Evolutionary conservation across 1,284 basidiomycete genomes (phyloP).

Genomic region (Marasmius oreades): DNA sequence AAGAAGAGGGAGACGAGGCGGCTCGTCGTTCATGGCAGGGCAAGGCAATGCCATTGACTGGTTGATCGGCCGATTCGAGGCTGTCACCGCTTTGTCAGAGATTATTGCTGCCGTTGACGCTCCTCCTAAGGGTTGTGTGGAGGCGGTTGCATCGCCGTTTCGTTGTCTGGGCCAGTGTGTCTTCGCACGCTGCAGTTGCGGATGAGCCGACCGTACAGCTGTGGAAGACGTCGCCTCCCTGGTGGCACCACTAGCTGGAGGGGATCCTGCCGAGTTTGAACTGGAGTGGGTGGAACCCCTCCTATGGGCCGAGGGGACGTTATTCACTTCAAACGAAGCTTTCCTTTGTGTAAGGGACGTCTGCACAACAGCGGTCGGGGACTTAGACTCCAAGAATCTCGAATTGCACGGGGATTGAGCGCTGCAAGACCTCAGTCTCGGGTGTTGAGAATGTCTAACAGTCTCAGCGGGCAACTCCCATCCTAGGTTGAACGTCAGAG

Average conservation of each 20-base stretch:
- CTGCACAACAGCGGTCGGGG: neutral
- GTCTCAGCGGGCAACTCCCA: slow-evolving; percentile 29
- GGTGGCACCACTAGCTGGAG: too few relatives aligned
- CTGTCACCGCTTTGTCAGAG: neutral
- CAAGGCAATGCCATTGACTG: neutral
- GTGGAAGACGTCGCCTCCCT: too few relatives aligned
- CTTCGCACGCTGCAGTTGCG: slow-evolving; percentile 1
- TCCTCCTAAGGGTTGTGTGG: neutral
- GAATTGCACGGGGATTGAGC: too few relatives aligned
- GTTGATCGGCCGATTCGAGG: neutral
- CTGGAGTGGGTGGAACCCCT: slow-evolving; percentile 31
- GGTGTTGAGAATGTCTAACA: neutral
- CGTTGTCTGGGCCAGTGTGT: neutral
- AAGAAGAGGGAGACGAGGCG: neutral
- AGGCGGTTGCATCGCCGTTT: neutral
- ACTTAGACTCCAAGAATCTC: neutral
- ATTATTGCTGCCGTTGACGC: neutral
- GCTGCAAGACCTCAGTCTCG: neutral
- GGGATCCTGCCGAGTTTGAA: neutral
- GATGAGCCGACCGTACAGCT: neutral
- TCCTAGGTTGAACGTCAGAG: slow-evolving; percentile 30
- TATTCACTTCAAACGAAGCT: slow-evolving; percentile 1
- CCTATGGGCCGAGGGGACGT: slow-evolving; percentile 24
- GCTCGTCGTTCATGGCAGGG: neutral
- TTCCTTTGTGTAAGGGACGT: neutral